Percentiles rank a stretch among this genome's conserved stretches.
Evolutionary conservation across 2,329 filamentous ascomycete genomes (phyloP).

Genomic region (Aspergillus pseudoterreus): DNA sequence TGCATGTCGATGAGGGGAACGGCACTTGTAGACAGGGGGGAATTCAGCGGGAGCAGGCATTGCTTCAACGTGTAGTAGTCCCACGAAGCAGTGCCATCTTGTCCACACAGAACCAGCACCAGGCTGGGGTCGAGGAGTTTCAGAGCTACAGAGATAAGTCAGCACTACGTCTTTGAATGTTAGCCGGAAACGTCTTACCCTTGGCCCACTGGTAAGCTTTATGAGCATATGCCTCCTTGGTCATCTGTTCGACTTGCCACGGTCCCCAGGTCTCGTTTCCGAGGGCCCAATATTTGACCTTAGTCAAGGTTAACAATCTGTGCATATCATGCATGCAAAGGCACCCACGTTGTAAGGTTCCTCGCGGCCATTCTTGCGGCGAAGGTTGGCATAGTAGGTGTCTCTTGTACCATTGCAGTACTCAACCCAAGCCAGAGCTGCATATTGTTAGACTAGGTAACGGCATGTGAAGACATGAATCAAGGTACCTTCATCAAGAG

Average conservation of each 20-base stretch:
- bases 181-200: slow-evolving; percentile 23
- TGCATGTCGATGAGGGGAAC: slow-evolving; percentile 68
- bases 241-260: slow-evolving; percentile 59
- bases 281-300: slow-evolving; percentile 78
- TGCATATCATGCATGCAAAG: background rate
- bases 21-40: slow-evolving; percentile 36
- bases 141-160: slow-evolving; percentile 24
- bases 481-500: slow-evolving; percentile 49
- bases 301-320: slow-evolving; percentile 10
- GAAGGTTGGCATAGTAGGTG: slow-evolving; percentile 77
- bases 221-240: slow-evolving; percentile 57
- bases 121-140: slow-evolving; percentile 59
- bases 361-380: slow-evolving; percentile 68
- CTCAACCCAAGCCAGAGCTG: slow-evolving; percentile 72
- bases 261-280: slow-evolving; percentile 68
- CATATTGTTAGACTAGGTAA: background rate
- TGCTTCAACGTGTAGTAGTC: slow-evolving; percentile 70
- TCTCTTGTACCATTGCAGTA: slow-evolving; percentile 79
- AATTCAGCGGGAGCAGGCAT: slow-evolving; percentile 53
- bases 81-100: slow-evolving; percentile 67
- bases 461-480: background rate
- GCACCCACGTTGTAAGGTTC: slow-evolving; percentile 65
- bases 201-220: slow-evolving; percentile 60
- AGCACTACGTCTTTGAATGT: background rate
- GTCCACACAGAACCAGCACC: slow-evolving; percentile 69